Percentiles rank a stretch among this genome's conserved stretches.
Conservation (phyloP, 2,329 filamentous ascomycete genomes). For the Drechmeria coniospora region DNA sequence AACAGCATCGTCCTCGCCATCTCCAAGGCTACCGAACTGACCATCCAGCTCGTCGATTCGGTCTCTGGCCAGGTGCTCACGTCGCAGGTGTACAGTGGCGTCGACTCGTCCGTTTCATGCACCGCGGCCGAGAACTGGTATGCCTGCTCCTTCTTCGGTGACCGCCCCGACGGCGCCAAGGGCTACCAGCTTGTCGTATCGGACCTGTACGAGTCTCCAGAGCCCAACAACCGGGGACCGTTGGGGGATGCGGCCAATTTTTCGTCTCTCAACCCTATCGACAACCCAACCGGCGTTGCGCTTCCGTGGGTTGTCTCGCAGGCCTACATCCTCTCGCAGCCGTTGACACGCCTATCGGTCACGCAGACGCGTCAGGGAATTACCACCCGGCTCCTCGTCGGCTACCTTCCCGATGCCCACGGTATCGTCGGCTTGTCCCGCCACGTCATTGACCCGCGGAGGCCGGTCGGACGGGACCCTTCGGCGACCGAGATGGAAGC, state of each 20-base stretch:
- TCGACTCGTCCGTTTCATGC: constrained; percentile 62
- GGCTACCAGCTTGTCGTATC: constrained; percentile 76
- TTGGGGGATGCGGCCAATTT: constrained; percentile 56
- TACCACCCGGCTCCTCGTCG: constrained; percentile 66
- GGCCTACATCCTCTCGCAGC: constrained; percentile 63
- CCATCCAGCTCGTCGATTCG: constrained; percentile 70
- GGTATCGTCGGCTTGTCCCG: constrained; percentile 69
- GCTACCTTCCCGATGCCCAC: constrained; percentile 56
- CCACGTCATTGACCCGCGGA: constrained; percentile 65
- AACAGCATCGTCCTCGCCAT: constrained; percentile 69
- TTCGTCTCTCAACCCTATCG: constrained; percentile 58
- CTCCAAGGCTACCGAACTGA: constrained; percentile 40
- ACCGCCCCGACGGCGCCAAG: constrained; percentile 43
- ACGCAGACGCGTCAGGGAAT: constrained; percentile 89
- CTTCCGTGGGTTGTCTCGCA: constrained; percentile 67
- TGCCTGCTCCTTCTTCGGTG: constrained; percentile 61
- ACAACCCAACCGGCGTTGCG: constrained; percentile 35
- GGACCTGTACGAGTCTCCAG: constrained; percentile 78
- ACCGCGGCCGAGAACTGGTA: constrained; percentile 92
- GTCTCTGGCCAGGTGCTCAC: constrained; percentile 70
- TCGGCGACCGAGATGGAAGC: constrained; percentile 59
- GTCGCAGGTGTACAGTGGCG: constrained; percentile 51
- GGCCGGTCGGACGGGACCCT: constrained; percentile 72
- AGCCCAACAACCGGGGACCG: constrained; percentile 71
- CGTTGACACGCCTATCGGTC: constrained; percentile 66